Percentiles rank a stretch among this genome's conserved stretches.
Conservation (phyloP, 257 asterid species). For the Solanum pennellii region DNA sequence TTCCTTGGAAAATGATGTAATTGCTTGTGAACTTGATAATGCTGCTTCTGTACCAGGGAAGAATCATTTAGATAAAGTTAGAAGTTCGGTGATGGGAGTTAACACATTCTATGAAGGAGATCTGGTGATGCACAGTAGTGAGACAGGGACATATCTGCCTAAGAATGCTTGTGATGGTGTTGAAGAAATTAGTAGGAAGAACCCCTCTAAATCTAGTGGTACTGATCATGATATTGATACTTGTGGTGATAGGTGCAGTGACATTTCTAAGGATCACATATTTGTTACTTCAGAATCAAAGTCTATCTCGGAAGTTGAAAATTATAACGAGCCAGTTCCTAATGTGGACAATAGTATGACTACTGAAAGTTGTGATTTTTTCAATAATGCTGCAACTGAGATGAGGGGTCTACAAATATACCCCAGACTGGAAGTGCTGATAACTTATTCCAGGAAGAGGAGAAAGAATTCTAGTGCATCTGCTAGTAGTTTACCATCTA, state of each 20-base stretch:
- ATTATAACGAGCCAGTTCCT: not conserved
- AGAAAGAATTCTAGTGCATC: conserved; percentile 1
- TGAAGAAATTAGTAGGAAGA: not conserved
- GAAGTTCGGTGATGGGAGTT: not conserved
- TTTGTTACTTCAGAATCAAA: not conserved
- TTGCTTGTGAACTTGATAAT: not conserved
- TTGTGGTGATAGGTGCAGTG: not conserved
- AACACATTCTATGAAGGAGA: not conserved
- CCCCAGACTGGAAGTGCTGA: not conserved
- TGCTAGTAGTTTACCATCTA: not conserved
- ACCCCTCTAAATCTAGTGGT: not conserved
- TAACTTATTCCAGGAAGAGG: conserved; percentile 1
- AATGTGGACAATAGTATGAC: not conserved
- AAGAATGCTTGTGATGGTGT: not conserved
- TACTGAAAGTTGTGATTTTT: not conserved
- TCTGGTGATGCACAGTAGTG: not conserved
- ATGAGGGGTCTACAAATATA: not conserved
- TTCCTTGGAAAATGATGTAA: not conserved
- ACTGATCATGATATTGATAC: not conserved
- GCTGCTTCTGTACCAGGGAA: not conserved
- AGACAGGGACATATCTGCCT: not conserved
- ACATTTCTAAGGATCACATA: not conserved
- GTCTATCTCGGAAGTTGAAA: not conserved
- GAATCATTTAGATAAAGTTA: not conserved
- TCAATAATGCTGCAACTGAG: not conserved